Percentiles rank a stretch among this genome's conserved stretches.
phyloP scores from a whole-genome alignment of 805 yeast genomes.

The Trichomonascus vanleenenianus region DNA sequence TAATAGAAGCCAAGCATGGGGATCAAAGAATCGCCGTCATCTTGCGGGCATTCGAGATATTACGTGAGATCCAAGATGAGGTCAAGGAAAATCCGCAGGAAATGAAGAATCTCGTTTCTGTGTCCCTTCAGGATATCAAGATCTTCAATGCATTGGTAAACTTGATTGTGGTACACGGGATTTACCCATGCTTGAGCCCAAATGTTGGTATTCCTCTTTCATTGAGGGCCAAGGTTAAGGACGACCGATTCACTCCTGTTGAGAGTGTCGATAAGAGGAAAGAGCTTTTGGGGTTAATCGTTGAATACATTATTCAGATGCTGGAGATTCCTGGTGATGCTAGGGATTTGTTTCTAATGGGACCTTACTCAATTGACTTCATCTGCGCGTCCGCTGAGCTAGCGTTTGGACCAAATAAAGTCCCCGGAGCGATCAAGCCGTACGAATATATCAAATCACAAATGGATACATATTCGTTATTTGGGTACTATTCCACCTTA shows the following conservation, averaged over 20 bases:
- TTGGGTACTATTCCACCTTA: conserved; percentile 51
- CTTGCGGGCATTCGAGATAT: conserved; percentile 1
- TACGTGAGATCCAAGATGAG: conserved; percentile 7
- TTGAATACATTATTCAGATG: conserved; percentile 2
- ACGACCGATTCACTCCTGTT: not conserved
- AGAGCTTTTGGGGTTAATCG: conserved; percentile 14
- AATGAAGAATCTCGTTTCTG: conserved; percentile 30
- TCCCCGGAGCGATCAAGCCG: not conserved
- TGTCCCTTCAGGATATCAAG: conserved; percentile 82
- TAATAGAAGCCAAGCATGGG: not conserved
- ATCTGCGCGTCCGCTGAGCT: conserved; percentile 23
- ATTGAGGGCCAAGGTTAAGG: conserved; percentile 41
- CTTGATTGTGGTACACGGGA: conserved; percentile 59
- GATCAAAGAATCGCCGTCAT: not conserved
- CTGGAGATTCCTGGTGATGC: conserved; percentile 21
- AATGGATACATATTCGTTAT: conserved; percentile 53
- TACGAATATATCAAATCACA: conserved; percentile 6
- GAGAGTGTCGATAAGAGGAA: conserved; percentile 3
- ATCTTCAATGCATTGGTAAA: conserved; percentile 58
- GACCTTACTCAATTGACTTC: conserved; percentile 24
- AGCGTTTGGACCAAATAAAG: conserved; percentile 17
- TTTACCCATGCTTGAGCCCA: conserved; percentile 53
- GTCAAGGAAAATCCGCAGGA: not conserved
- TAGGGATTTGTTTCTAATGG: conserved; percentile 22
- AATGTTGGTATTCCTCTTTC: conserved; percentile 59